Base-by-base conservation (phyloP, 2,329 filamentous ascomycete species). In the Ascochyta pisi region DNA sequence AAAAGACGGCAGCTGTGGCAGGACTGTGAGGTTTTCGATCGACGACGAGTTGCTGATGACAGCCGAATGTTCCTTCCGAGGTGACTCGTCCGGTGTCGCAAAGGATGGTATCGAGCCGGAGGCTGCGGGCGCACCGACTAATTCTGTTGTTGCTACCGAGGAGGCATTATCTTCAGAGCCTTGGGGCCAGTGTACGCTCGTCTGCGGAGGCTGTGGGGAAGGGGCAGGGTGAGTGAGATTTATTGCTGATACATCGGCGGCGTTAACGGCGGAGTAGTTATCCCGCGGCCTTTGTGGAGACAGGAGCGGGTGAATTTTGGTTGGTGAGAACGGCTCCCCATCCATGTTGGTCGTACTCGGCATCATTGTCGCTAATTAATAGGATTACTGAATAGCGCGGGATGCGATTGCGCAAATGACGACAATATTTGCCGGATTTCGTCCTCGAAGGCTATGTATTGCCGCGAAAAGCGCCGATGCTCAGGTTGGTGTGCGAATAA, bases 1-100 rank as follows among this genome's bases (percentile, higher is more conserved):
- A 64, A 77, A 76, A 8, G 73, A 75, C 8, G 66, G 64, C 54
- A 73, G 66, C 27, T 63, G 64, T 15, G 72, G 72, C 29, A 73
- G 67, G 24, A 63, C 60, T 3, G 69, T 66, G 29, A 76, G 70
- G 45, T 73, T 74, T 52, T 75, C 72, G 43, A 74, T 73, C 15
- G 72, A 73, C 12, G 73, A 71, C 8, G 68, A 67, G 42, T 61
- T 68, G 61, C 68, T 73, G 51, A 73, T 61, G 23, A 58, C 42
- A 42, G 60, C 56, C 43, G 62, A 58, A 41, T 52, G 46, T 38
- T 63, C 58, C 42, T 65, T 59, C 61, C 60, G 68, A 49, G 29
- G 31, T 5, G 49, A 47, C 41, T 72, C 68, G 71, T 73, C 71
- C 62, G 69, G 49, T 47, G 65, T 58, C 43, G 60, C 39, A 55